Conservation (phyloP, 352 stramenopile species). For the Phytophthora fragariae region DNA sequence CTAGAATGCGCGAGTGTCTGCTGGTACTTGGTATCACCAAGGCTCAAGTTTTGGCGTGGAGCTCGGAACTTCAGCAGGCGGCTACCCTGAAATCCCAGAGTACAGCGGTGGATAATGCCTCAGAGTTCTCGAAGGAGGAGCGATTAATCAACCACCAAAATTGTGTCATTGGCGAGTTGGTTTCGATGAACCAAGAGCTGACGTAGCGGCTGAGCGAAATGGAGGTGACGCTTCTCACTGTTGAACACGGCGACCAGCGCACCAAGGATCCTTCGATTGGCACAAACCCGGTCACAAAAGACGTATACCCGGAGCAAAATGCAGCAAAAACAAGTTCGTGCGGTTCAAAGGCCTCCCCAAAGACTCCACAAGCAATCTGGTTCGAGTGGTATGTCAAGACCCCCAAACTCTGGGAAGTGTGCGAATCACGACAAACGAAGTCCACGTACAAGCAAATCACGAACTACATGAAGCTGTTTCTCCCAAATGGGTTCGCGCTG, state of each 20-base stretch:
- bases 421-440: constrained; percentile 8
- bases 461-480: constrained; percentile 21
- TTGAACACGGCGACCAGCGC: not conserved
- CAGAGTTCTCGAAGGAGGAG: constrained; percentile 4
- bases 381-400: constrained; percentile 22
- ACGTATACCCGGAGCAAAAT: no score
- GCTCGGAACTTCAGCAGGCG: not conserved
- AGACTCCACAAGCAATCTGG: not conserved
- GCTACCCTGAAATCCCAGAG: not conserved
- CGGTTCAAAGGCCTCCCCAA: not conserved
- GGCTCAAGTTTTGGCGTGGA: constrained; percentile 12
- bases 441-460: constrained; percentile 11
- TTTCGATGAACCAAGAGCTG: constrained; percentile 15
- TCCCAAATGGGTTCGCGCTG: constrained; percentile 9
- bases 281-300: no score
- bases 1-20: constrained; percentile 5
- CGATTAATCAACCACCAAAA: constrained; percentile 18
- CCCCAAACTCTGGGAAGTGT: constrained; percentile 5
- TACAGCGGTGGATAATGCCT: not conserved
- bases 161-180: constrained; percentile 10
- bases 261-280: not conserved
- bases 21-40: constrained; percentile 1
- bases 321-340: not conserved
- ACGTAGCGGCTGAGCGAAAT: not conserved
- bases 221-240: constrained; percentile 1